phyloP scores from a whole-genome alignment of 1,284 basidiomycete genomes.

The Rhodotorula sp. region DNA sequence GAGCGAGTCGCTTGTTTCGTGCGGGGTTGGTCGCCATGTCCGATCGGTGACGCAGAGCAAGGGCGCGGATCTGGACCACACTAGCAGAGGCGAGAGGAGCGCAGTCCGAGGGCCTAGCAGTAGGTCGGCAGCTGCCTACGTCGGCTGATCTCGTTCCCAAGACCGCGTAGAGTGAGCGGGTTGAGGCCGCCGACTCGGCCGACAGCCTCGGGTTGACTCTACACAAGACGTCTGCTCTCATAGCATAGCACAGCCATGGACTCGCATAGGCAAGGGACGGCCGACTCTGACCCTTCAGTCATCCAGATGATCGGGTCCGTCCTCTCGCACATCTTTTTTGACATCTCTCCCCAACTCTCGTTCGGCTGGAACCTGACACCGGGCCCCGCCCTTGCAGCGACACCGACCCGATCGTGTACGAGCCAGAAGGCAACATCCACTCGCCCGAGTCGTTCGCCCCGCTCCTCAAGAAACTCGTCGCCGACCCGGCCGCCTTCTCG shows the following conservation, averaged over 20 bases:
- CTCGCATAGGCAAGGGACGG: background rate
- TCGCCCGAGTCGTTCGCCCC: conserved; percentile 32
- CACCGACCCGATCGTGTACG: background rate
- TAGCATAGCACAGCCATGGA: conserved; percentile 6
- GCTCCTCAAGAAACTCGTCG: conserved; percentile 40
- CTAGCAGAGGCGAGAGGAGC: too few species aligned
- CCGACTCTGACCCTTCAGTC: conserved; percentile 6
- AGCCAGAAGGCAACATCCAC: background rate
- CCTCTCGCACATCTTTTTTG: background rate
- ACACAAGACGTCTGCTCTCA: background rate
- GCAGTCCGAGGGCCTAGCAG: too few species aligned
- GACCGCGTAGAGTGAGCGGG: too few species aligned
- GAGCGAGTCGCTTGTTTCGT: conserved; percentile 21
- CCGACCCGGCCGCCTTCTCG: conserved; percentile 27
- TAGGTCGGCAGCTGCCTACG: too few species aligned
- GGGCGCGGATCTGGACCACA: too few species aligned
- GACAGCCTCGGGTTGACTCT: background rate
- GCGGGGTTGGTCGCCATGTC: conserved; percentile 3
- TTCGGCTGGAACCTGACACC: too few species aligned
- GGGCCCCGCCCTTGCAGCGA: background rate
- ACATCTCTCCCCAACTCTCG: conserved; percentile 1
- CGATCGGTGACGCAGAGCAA: background rate
- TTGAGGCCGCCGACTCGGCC: too few species aligned
- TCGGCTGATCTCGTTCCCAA: too few species aligned
- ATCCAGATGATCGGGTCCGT: conserved; percentile 22